Evolutionary conservation across 768 basidiomycete genomes (phyloP).

Genomic region (Auriscalpium orientale): DNA sequence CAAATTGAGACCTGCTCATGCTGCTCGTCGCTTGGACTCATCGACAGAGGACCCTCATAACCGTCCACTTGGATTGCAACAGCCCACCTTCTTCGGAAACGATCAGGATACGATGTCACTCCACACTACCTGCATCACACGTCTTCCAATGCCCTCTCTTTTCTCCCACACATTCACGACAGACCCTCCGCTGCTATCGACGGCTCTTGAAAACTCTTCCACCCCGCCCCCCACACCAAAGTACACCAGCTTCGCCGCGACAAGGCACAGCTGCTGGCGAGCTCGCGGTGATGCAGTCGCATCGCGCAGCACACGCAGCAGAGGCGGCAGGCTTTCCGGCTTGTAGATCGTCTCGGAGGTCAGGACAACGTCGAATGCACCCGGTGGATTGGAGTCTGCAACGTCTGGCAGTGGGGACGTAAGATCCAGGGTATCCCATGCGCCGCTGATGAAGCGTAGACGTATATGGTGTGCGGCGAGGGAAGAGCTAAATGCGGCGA

Average conservation of each 20-base stretch:
- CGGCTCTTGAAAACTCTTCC: slow-evolving; percentile 56
- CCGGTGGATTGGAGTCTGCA: slow-evolving; percentile 6
- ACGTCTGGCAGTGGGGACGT: neutral
- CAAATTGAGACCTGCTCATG: too few relatives aligned
- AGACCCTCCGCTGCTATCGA: slow-evolving; percentile 35
- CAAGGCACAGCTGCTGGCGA: slow-evolving; percentile 43
- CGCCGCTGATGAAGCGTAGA: slow-evolving; percentile 73
- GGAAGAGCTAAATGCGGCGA: slow-evolving; percentile 55
- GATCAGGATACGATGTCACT: neutral
- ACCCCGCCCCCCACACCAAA: slow-evolving; percentile 94
- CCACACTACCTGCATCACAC: slow-evolving; percentile 62
- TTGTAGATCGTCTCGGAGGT: slow-evolving; percentile 94
- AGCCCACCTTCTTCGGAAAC: too few relatives aligned
- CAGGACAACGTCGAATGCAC: slow-evolving; percentile 64
- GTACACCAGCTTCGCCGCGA: slow-evolving; percentile 88
- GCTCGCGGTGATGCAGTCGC: neutral
- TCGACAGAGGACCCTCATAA: too few relatives aligned
- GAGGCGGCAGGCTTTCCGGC: slow-evolving; percentile 48
- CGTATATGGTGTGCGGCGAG: slow-evolving; percentile 46
- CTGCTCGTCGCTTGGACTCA: too few relatives aligned
- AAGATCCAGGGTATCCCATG: slow-evolving; percentile 59
- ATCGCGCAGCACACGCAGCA: slow-evolving; percentile 46
- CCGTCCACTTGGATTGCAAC: too few relatives aligned
- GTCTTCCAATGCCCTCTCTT: slow-evolving; percentile 63
- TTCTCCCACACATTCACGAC: slow-evolving; percentile 61